Base-by-base conservation (phyloP, 2,329 filamentous ascomycete genomes). In the Penicillium sp. region DNA sequence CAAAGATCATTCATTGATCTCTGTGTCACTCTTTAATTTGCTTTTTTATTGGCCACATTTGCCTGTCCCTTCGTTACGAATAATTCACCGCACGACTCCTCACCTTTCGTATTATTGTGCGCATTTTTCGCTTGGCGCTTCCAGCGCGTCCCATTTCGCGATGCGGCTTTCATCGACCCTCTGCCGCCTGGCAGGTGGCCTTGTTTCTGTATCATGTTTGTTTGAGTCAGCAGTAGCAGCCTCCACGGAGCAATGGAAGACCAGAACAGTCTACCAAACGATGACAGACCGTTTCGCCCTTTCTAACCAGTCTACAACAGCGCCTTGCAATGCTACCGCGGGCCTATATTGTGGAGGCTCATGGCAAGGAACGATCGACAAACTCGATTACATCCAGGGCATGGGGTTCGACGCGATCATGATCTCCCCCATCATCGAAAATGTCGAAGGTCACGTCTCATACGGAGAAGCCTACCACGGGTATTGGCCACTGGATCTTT, bases 311-410 rank as follows among this genome's bases (percentile, higher is more conserved):
- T 73, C 70, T 2, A 71, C 65, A 5, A 67, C 66, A 15, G 55
- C 64, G 23, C 45, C 65, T 25, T 75, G 73, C 59, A 67, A 71
- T 44, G 56, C 67, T 2, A 63, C 60, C 4, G 63, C 59, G 27
- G 66, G 69, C 6, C 40, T 71, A 5, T 81, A 81, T 58, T 83
- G 81, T 57, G 81, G 81, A 45, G 80, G 80, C 9, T 81, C 79
- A 22, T 82, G 78, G 74, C 71, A 73, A 57, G 79, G 79, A 7
- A 75, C 79, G 4, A 76, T 78, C 54, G 70, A 75, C 35, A 73
- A 78, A 23, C 69, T 82, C 8, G 79, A 81, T 61, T 82, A 82
- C 61, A 81, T 82, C 55, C 71, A 79, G 55, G 73, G 67, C 12
- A 74, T 80, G 68, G 79, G 79, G 0, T 81, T 82, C 51, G 75